phyloP scores from a whole-genome alignment of 148 eudicot species.

The Vaccinium macrocarpon region DNA sequence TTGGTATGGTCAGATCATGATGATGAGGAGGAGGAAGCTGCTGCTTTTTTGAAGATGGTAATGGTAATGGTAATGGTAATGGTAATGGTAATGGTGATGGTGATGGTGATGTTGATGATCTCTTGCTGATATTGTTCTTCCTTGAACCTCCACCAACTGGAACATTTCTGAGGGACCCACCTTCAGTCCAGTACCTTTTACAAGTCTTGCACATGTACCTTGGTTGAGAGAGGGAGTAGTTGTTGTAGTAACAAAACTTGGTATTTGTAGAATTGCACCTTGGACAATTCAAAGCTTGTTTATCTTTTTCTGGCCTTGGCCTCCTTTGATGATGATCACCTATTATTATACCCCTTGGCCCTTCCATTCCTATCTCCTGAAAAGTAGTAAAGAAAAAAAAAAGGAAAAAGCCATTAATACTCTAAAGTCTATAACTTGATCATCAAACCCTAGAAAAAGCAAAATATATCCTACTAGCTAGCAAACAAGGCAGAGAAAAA shows the following conservation, averaged over 20 bases:
- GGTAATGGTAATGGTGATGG: constrained; percentile 24
- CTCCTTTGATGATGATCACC: constrained; percentile 23
- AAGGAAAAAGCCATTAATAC: not conserved
- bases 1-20: constrained; percentile 22
- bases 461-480: not conserved
- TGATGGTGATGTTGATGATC: too few species aligned
- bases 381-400: not conserved
- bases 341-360: constrained; percentile 16
- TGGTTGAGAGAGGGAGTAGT: constrained; percentile 52
- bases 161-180: constrained; percentile 50
- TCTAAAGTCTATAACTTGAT: not conserved
- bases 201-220: constrained; percentile 57
- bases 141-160: constrained; percentile 59
- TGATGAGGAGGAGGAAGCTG: not conserved
- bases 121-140: constrained; percentile 32
- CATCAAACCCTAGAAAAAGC: not conserved
- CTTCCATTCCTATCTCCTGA: constrained; percentile 31
- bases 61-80: constrained; percentile 21
- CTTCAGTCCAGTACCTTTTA: constrained; percentile 57
- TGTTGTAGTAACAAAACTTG: constrained; percentile 57
- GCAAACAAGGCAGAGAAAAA: constrained; percentile 14
- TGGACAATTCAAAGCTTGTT: constrained; percentile 50
- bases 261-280: constrained; percentile 51
- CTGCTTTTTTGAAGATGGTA: constrained; percentile 35
- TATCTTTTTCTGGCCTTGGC: constrained; percentile 42